A percentile compares a stretch with the other conserved stretches of the same genome.
These are phyloP conservation scores for Barnettozyma salicaria DNA, from an alignment of 805 yeast species.

Conservation along the genomic window DNA sequence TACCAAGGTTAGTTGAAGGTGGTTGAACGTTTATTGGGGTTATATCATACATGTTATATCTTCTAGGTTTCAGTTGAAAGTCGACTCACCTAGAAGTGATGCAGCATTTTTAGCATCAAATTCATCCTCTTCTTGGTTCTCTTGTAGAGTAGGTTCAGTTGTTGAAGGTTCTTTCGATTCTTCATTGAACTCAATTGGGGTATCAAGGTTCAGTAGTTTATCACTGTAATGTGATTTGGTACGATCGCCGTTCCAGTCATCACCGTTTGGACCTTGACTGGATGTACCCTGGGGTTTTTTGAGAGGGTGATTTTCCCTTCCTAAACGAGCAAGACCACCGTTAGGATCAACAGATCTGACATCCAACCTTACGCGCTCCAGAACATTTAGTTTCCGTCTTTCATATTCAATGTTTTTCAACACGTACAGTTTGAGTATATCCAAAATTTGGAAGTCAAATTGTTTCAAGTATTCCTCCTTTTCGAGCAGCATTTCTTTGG, in stretches of 20 bases:
- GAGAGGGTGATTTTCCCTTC: slow-evolving; percentile 55
- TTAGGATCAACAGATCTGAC: slow-evolving; percentile 66
- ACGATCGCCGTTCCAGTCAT: slow-evolving; percentile 55
- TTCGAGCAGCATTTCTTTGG: slow-evolving; percentile 80
- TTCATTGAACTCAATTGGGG: slow-evolving; percentile 13
- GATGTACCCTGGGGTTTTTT: slow-evolving; percentile 17
- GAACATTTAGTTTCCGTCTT: slow-evolving; percentile 65
- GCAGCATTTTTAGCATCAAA: slow-evolving; percentile 87
- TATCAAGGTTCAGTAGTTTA: slow-evolving; percentile 13
- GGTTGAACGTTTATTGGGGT: neutral
- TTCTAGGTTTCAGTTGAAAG: slow-evolving; percentile 34
- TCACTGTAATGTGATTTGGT: slow-evolving; percentile 31
- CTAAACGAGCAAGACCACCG: slow-evolving; percentile 81
- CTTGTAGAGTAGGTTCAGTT: slow-evolving; percentile 25
- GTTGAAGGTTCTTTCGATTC: slow-evolving; percentile 15
- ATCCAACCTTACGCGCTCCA: slow-evolving; percentile 68
- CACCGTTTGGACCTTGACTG: slow-evolving; percentile 47
- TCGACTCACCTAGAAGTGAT: slow-evolving; percentile 65
- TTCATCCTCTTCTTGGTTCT: slow-evolving; percentile 21
- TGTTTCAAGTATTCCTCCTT: slow-evolving; percentile 51
- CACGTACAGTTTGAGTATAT: slow-evolving; percentile 52
- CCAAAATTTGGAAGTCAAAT: slow-evolving; percentile 50
- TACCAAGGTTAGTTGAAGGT: too few species aligned
- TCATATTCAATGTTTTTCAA: slow-evolving; percentile 78
- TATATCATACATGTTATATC: neutral